A percentile compares a stretch with the other conserved stretches of the same genome.
Evolutionary conservation across 257 asterid species (phyloP).

Genomic region (Osmanthus fragrans): DNA sequence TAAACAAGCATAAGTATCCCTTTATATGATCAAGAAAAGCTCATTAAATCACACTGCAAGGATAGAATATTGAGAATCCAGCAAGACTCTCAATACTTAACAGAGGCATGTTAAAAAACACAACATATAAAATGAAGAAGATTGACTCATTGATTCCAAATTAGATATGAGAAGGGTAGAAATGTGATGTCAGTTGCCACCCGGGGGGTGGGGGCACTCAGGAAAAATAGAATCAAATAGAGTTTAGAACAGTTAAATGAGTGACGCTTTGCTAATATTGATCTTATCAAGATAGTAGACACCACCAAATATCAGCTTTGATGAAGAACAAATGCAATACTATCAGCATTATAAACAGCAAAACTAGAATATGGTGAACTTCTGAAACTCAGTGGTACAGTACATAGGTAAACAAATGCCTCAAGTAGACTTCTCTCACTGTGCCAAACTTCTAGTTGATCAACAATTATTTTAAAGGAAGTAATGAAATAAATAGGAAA

Average conservation of each 20-base stretch:
- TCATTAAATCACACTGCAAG: too few species aligned
- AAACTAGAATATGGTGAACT: neutral
- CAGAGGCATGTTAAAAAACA: neutral
- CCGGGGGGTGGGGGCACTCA: too few species aligned
- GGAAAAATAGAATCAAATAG: neutral
- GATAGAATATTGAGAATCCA: too few species aligned
- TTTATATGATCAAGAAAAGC: neutral
- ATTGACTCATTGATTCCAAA: too few species aligned
- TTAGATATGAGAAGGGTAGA: neutral
- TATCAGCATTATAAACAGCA: neutral
- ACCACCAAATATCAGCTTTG: conserved; percentile 1
- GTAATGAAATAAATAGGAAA: neutral
- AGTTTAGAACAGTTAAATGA: neutral
- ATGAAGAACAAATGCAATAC: neutral
- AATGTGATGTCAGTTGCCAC: neutral
- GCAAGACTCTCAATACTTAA: too few species aligned
- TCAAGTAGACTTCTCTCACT: neutral
- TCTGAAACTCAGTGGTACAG: neutral
- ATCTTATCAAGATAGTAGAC: neutral
- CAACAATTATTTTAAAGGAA: neutral
- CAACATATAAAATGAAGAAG: too few species aligned
- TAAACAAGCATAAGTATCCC: neutral
- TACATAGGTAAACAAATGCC: neutral
- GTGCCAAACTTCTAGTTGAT: neutral
- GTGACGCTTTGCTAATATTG: neutral